Evolutionary conservation across 2,329 filamentous ascomycete genomes (phyloP).

Genomic region (Leptographium wingfieldii): DNA sequence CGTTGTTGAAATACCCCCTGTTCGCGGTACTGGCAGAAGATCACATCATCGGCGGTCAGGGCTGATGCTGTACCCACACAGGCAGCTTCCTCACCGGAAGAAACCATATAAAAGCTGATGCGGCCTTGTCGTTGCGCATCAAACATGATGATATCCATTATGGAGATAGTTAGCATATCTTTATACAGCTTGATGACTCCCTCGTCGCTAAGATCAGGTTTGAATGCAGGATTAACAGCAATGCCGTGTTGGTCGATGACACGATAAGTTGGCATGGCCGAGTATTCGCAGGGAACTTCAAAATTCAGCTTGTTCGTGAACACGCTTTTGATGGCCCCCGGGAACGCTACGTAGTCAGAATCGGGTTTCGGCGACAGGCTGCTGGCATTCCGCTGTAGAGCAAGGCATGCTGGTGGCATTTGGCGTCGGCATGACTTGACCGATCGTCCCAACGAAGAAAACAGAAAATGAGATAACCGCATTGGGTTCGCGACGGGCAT

Average conservation of each 20-base stretch:
- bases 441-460: neutral
- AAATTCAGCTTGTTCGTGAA: slow-evolving; percentile 77
- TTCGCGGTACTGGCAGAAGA: slow-evolving; percentile 92
- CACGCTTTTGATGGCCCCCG: slow-evolving; percentile 87
- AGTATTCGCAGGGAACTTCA: slow-evolving; percentile 55
- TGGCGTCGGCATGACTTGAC: neutral
- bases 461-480: neutral
- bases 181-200: slow-evolving; percentile 47
- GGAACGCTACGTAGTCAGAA: slow-evolving; percentile 56
- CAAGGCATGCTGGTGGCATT: neutral
- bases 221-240: slow-evolving; percentile 62
- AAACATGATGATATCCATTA: slow-evolving; percentile 98
- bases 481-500: neutral
- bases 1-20: slow-evolving; percentile 82
- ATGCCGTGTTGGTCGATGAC: slow-evolving; percentile 80
- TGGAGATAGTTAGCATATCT: slow-evolving; percentile 55
- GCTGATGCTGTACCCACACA: slow-evolving; percentile 81
- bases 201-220: slow-evolving; percentile 55
- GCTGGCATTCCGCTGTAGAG: slow-evolving; percentile 21
- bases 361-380: slow-evolving; percentile 44
- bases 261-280: slow-evolving; percentile 80
- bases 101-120: slow-evolving; percentile 95
- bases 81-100: slow-evolving; percentile 87
- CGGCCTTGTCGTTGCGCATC: slow-evolving; percentile 93
- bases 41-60: slow-evolving; percentile 69